Percentiles rank a stretch among this genome's conserved stretches.
phyloP scores from a whole-genome alignment of 345 rosid genomes.

The Hibiscus mutabilis region DNA sequence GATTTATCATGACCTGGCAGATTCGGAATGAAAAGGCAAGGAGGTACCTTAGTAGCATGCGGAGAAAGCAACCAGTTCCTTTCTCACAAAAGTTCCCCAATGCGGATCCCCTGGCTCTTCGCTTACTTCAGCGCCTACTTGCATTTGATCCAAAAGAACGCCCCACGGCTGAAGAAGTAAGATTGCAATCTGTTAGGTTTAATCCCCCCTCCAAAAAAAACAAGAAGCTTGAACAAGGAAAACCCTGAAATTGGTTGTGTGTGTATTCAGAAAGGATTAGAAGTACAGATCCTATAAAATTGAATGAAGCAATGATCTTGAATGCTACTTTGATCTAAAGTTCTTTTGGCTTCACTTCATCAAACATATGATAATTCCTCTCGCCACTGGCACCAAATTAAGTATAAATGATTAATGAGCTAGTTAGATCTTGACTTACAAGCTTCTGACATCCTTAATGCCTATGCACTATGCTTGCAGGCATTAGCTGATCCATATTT shows the following conservation, averaged over 20 bases:
- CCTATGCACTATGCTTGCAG: conserved; percentile 33
- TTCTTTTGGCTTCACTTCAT: not conserved
- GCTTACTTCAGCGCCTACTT: conserved; percentile 63
- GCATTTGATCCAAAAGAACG: conserved; percentile 99
- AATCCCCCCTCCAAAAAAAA: not conserved
- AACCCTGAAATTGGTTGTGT: not conserved
- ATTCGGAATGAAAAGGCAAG: conserved; percentile 95
- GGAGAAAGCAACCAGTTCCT: conserved; percentile 75
- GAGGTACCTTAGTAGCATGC: conserved; percentile 91
- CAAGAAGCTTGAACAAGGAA: not conserved
- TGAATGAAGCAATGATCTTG: not conserved
- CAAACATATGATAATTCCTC: not conserved
- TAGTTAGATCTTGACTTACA: not conserved
- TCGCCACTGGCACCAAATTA: not conserved
- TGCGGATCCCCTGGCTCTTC: conserved; percentile 75
- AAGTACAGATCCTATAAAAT: not conserved
- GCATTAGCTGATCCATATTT: conserved; percentile 91
- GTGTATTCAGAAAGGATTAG: not conserved
- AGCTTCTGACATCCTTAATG: conserved; percentile 11
- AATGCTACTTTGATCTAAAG: not conserved
- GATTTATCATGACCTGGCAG: conserved; percentile 33
- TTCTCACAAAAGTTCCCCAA: conserved; percentile 79
- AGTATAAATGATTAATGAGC: not conserved
- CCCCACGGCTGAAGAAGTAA: conserved; percentile 68
- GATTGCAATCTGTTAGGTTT: not conserved